Conservation (phyloP, 352 stramenopile genomes). For the Pythium phragmitis region DNA sequence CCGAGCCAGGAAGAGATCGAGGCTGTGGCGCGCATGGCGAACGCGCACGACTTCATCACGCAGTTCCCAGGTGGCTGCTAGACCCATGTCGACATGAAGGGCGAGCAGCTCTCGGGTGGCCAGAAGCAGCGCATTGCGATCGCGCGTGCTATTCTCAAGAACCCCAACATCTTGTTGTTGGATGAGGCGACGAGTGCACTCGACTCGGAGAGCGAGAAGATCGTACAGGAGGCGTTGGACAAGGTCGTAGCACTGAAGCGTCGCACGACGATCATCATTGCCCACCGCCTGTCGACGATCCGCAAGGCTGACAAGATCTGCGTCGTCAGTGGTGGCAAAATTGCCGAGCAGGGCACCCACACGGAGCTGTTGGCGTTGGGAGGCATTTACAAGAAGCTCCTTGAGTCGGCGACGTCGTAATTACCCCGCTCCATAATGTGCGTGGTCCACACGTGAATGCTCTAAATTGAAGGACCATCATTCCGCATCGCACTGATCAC, state of each 20-base stretch:
- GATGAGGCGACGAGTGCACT: neutral
- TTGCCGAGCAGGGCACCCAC: constrained; percentile 69
- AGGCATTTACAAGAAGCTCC: no score
- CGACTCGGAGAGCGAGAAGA: constrained; percentile 64
- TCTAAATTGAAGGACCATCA: no score
- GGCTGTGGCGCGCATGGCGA: constrained; percentile 85
- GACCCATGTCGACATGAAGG: constrained; percentile 92
- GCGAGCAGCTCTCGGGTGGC: constrained; percentile 71
- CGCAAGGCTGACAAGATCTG: constrained; percentile 94
- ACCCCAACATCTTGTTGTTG: no score
- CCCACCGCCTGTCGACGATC: constrained; percentile 93
- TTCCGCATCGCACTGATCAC: no score
- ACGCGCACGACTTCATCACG: constrained; percentile 92
- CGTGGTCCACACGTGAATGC: no score
- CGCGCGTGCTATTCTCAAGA: no score
- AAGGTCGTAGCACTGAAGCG: constrained; percentile 49
- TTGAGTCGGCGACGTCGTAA: no score
- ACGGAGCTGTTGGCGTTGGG: no score
- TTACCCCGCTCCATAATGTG: no score
- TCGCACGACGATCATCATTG: constrained; percentile 92
- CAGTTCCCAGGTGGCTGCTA: constrained; percentile 89
- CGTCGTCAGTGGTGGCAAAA: constrained; percentile 89
- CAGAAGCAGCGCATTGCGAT: constrained; percentile 20
- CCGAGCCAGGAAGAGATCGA: constrained; percentile 70
- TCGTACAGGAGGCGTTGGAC: constrained; percentile 81